Percentiles rank a stretch among this genome's conserved stretches.
phyloP scores from a whole-genome alignment of 768 basidiomycete species.

The Trametes cubensis region DNA sequence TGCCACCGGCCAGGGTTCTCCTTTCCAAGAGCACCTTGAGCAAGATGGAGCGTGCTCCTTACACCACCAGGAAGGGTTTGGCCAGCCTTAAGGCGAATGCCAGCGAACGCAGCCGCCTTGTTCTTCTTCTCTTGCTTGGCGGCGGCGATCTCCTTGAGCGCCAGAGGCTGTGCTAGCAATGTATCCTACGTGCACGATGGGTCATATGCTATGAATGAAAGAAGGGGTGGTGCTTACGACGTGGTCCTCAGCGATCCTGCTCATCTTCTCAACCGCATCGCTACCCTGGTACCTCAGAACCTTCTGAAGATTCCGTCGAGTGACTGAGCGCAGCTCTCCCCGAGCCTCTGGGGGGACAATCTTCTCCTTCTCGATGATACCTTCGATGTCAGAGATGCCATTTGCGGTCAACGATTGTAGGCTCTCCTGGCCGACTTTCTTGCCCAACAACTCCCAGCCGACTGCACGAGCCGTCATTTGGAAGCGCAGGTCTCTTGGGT shows the following conservation, averaged over 20 bases:
- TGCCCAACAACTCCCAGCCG: slow-evolving; percentile 77
- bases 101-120: slow-evolving; percentile 32
- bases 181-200: slow-evolving; percentile 52
- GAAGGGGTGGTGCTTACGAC: slow-evolving; percentile 52
- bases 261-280: slow-evolving; percentile 50
- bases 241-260: slow-evolving; percentile 61
- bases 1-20: slow-evolving; percentile 20
- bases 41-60: slow-evolving; percentile 55
- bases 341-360: slow-evolving; percentile 41
- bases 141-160: slow-evolving; percentile 46
- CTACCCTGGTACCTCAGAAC: slow-evolving; percentile 60
- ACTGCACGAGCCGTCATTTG: slow-evolving; percentile 88
- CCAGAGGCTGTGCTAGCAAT: slow-evolving; percentile 66
- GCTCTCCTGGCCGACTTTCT: slow-evolving; percentile 49
- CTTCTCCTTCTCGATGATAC: slow-evolving; percentile 54
- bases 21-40: slow-evolving; percentile 48
- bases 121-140: slow-evolving; percentile 40
- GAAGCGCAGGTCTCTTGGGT: slow-evolving; percentile 83
- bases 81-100: slow-evolving; percentile 45
- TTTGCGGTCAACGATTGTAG: slow-evolving; percentile 53
- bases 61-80: slow-evolving; percentile 61
- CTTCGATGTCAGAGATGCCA: slow-evolving; percentile 48
- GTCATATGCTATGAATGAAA: slow-evolving; percentile 1
- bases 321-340: slow-evolving; percentile 59
- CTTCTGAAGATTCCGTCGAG: slow-evolving; percentile 78